Evolutionary conservation across 2,329 filamentous ascomycete genomes (phyloP), one percentile per base, ranked within the genome.

Genomic region (Alternaria sp.): DNA sequence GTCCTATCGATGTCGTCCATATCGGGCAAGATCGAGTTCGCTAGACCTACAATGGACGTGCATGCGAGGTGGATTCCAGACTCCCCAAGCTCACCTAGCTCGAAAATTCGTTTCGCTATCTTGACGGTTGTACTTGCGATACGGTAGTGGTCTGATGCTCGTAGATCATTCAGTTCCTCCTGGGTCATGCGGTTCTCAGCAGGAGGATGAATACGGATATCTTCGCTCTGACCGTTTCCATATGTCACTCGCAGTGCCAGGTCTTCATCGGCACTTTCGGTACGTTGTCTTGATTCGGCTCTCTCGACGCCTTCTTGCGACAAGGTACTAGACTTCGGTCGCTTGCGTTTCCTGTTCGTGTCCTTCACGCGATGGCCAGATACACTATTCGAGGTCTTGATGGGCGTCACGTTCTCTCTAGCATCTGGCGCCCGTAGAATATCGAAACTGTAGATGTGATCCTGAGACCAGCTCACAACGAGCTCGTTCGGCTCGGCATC

Each of bases 401-500:
- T 58, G 15, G 60, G 58, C 13, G 65, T 64, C 32, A 75, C 68
- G 15, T 74, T 69, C 21, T 87, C 85, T 60, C 80, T 77, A 8
- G 84, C 85, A 78, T 89, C 87, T 2, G 87, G 84, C 67, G 84
- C 86, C 51, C 84, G 83, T 46, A 89, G 79, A 15, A 91, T 82
- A 71, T 91, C 88, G 71, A 91, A 91, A 68, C 86, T 87, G 77
- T 89, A 89, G 54, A 91, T 88, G 65, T 88, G 84, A 65, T 90
- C 88, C 21, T 87, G 88, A 19, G 88, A 90, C 89, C 89, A 91
- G 69, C 88, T 90, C 21, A 87, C 89, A 13, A 91, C 79, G 71
- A 91, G 85, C 70, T 91, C 89, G 66, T 91, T 89, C 0, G 89
- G 89, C 63, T 89, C 85, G 9, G 87, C 87, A 77, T 91, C 88